A percentile compares a stretch with the other conserved stretches of the same genome.
Evolutionary conservation across 2,329 filamentous ascomycete genomes (phyloP).

Genomic region (Fusarium bulbicola): DNA sequence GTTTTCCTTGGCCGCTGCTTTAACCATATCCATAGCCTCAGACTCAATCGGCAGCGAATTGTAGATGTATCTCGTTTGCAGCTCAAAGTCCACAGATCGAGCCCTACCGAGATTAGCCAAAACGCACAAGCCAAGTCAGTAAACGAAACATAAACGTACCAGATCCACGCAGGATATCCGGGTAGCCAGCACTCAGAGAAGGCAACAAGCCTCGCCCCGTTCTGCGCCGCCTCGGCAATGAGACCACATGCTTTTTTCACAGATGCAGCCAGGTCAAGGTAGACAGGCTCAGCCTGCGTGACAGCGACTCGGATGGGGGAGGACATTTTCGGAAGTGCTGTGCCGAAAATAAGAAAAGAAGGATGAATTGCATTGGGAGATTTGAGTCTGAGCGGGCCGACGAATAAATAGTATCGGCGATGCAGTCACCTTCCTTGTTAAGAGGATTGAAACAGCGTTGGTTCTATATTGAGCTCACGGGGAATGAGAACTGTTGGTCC

Average conservation of each 20-base stretch:
- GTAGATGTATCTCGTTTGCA: slow-evolving; percentile 48
- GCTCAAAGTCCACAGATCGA: slow-evolving; percentile 35
- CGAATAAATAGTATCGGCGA: not conserved
- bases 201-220: slow-evolving; percentile 63
- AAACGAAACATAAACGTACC: slow-evolving; percentile 25
- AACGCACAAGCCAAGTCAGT: accelerated
- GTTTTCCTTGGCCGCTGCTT: slow-evolving; percentile 45
- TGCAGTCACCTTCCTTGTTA: not conserved
- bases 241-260: slow-evolving; percentile 40
- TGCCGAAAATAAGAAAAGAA: not conserved
- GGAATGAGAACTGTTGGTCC: not conserved
- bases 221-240: slow-evolving; percentile 41
- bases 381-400: not conserved
- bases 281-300: slow-evolving; percentile 42
- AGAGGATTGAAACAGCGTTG: not conserved
- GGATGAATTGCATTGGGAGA: not conserved
- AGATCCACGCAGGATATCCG: slow-evolving; percentile 60
- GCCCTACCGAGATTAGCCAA: slow-evolving; percentile 19
- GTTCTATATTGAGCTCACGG: not conserved
- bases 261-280: slow-evolving; percentile 34
- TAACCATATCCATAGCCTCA: slow-evolving; percentile 50
- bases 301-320: slow-evolving; percentile 34
- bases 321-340: slow-evolving; percentile 2
- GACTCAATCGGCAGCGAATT: slow-evolving; percentile 55
- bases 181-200: slow-evolving; percentile 65